Evolutionary conservation across 306 rosid genomes (phyloP), one percentile per base, ranked within the genome.

Genomic region (Cicer cuneatum): DNA sequence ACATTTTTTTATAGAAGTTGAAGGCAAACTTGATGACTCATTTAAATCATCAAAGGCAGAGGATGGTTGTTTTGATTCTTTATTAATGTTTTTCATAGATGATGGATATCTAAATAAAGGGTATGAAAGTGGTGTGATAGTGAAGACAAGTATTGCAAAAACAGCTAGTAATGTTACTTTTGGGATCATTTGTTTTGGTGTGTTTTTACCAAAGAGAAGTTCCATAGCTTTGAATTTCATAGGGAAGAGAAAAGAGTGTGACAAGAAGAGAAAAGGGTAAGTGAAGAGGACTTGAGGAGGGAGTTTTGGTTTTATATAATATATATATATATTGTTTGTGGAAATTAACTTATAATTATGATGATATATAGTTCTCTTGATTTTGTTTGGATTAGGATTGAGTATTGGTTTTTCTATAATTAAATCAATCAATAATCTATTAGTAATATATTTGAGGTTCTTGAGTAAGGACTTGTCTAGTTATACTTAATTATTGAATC

Each of bases 171-270:
- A 42, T 5, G 88, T 77, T 33, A 87, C 66, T 66, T 86, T 89
- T 58, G 91, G 89, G 9, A 80, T 82, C 81, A 49, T 84, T 69
- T 69, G 86, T 35, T 71, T 75, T 66, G 77, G 60, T 21, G 85
- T 82, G 77, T 48, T 81, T 78, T 80, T 86, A 6, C 88, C 96
- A 53, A 73, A 66, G 43, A 84, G 83, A 83, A 84, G 74, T 72
- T 89, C 89, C 83, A 69, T 18, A 1, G 37, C 59, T 65, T 83
- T 85, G 83, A 83, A 78, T 94, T 85, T 89, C 97, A 87, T 91
- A 39, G 18, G 38, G 58, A 76, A 42, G 29, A 75, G 75, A 69
- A 18, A 24, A 24, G 29, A 58, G 72, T 61, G 67, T 43, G 62
- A 71, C 21, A 79, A 74, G 66, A 39, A 42, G 73, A 51, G 71